Percentiles rank a stretch among this genome's conserved stretches.
Evolutionary conservation across 192 early-diverging fungal species (phyloP).

Genomic region (Backusella parvicylindrica): DNA sequence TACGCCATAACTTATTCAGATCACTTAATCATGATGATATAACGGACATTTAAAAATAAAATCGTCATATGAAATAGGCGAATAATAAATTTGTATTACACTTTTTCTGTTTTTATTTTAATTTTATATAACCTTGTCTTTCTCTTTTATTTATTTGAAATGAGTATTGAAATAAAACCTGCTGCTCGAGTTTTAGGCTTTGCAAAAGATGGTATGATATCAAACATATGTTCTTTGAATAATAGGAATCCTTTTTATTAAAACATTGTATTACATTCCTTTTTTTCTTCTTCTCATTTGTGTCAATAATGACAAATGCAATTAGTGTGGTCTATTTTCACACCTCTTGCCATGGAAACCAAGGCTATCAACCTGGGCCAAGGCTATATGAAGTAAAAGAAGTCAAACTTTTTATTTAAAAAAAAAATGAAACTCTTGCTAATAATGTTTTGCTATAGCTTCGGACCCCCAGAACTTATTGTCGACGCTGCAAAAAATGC

Average conservation of each 20-base stretch:
- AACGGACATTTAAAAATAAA: neutral
- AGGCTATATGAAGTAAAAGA: slow-evolving; percentile 79
- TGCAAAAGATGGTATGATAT: slow-evolving; percentile 50
- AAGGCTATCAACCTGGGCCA: slow-evolving; percentile 93
- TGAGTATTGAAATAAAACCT: slow-evolving; percentile 8
- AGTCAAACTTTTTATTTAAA: neutral
- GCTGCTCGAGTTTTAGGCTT: slow-evolving; percentile 50
- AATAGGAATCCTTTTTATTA: no score
- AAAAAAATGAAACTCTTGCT: neutral
- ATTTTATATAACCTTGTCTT: neutral
- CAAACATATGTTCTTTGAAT: no score
- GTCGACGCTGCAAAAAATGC: slow-evolving; percentile 70
- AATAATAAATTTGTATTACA: neutral
- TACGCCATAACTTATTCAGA: neutral
- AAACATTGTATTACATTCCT: no score
- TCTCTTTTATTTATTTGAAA: slow-evolving; percentile 1
- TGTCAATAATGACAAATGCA: neutral
- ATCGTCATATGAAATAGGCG: neutral
- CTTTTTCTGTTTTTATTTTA: neutral
- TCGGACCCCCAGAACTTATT: slow-evolving; percentile 85
- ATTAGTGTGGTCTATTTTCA: slow-evolving; percentile 83
- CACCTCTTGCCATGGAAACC: slow-evolving; percentile 76
- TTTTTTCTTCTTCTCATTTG: neutral
- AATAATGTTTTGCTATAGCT: slow-evolving; percentile 46
- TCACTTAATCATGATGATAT: neutral